These are phyloP conservation scores for Candida bentonensis DNA, from an alignment of 805 yeast genomes.

Conservation along the genomic window DNA sequence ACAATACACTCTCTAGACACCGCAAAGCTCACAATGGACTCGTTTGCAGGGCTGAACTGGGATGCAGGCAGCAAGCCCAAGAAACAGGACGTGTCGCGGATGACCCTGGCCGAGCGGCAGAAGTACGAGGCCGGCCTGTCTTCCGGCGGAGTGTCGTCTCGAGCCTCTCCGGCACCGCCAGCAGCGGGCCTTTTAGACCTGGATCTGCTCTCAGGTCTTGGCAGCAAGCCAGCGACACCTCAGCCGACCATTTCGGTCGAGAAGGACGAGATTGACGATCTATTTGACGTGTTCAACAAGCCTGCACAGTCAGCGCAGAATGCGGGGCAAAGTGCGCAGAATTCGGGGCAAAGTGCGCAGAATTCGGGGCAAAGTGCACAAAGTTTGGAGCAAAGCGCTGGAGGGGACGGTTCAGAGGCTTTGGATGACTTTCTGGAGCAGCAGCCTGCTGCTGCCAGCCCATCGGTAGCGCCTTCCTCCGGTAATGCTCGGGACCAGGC, in stretches of 20 bases:
- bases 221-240: not conserved
- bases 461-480: not conserved
- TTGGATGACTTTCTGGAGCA: too few species aligned
- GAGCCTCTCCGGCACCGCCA: not conserved
- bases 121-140: not conserved
- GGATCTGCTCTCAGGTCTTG: not conserved
- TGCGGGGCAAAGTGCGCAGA: not conserved
- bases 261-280: slow-evolving; percentile 1
- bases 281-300: not conserved
- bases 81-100: not conserved
- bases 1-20: not conserved
- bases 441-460: not conserved
- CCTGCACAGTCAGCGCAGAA: not conserved
- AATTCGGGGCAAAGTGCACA: not conserved
- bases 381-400: not conserved
- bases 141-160: not conserved
- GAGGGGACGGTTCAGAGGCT: too few species aligned
- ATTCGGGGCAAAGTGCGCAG: not conserved
- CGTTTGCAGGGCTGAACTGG: not conserved
- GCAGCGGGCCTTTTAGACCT: not conserved
- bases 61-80: not conserved
- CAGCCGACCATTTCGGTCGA: not conserved
- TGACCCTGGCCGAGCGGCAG: not conserved
- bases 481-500: slow-evolving; percentile 16
- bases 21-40: not conserved